These are phyloP conservation scores for Mycena crocata DNA, from an alignment of 768 basidiomycete genomes.

Conservation along the genomic window DNA sequence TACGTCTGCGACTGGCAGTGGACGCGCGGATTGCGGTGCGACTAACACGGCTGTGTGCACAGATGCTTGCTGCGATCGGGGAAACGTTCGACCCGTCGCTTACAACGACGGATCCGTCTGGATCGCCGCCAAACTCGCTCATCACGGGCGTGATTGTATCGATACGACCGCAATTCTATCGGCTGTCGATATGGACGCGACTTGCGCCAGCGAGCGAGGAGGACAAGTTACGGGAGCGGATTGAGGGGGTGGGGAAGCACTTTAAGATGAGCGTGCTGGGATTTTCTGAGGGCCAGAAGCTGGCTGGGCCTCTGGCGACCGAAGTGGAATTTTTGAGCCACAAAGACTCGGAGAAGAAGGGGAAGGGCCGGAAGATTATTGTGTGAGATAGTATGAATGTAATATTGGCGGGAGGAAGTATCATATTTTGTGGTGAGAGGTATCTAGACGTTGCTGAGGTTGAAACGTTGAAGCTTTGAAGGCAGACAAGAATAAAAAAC, in stretches of 20 bases:
- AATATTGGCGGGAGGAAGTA: too few species aligned
- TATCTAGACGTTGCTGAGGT: too few species aligned
- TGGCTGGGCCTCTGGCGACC: slow-evolving; percentile 89
- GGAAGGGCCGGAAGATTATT: slow-evolving; percentile 81
- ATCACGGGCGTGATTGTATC: slow-evolving; percentile 97
- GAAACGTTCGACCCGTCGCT: slow-evolving; percentile 97
- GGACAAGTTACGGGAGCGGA: slow-evolving; percentile 76
- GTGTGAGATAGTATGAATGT: too few species aligned
- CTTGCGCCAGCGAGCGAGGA: slow-evolving; percentile 74
- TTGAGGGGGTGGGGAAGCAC: slow-evolving; percentile 86
- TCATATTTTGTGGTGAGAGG: too few species aligned
- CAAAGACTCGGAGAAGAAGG: slow-evolving; percentile 96
- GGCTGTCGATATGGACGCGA: slow-evolving; percentile 98
- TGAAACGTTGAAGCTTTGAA: too few species aligned
- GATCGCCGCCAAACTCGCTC: slow-evolving; percentile 64
- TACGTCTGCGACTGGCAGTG: slow-evolving; percentile 42
- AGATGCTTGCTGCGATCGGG: slow-evolving; percentile 99
- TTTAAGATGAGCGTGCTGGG: slow-evolving; percentile 95
- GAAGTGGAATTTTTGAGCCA: slow-evolving; percentile 96
- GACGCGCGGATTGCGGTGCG: slow-evolving; percentile 9
- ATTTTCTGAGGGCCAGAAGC: slow-evolving; percentile 75
- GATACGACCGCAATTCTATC: slow-evolving; percentile 94
- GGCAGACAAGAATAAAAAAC: too few species aligned
- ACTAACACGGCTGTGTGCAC: slow-evolving; percentile 30
- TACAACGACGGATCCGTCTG: slow-evolving; percentile 57